Evolutionary conservation across 108 stramenopile genomes (phyloP), one percentile per base, ranked within the genome.

Genomic region (Cyclotella distinguenda): DNA sequence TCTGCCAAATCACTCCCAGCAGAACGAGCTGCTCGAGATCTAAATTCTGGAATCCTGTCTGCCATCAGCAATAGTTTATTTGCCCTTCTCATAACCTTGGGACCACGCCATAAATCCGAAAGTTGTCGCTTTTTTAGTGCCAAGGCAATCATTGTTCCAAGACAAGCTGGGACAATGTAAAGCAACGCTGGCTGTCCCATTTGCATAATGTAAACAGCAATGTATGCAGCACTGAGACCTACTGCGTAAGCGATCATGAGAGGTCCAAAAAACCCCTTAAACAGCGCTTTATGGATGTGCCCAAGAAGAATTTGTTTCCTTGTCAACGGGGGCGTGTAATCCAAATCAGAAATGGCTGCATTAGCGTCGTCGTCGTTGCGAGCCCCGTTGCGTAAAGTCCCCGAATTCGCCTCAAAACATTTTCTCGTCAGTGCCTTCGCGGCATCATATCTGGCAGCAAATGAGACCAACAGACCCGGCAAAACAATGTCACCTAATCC

Each of bases 401-500:
- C 60, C 0, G n/a, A 44, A 19, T 33, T 66, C 25, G 64, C 27
- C 33, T 25, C 42, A 12, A 72, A 60, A 23, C 65, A 73, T 35
- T 61, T 62, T 28, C 28, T 74, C 18, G 67, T 50, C 15, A 74
- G 23, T 18, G 9, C 30, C 43, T 62, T 78, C 22, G 90, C 85
- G 1, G 87, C 85, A 73, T 88, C 87, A 66, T 65, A 84, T 23
- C 87, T 84, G 23, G 75, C 76, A 18, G 84, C 84, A 51, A 86
- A 85, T 26, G 82, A 74, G 35, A 90, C 62, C 19, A 90, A 59
- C 50, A 90, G 58, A 15, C 88, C 88, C 12, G 88, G 88, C 59
- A 97, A 61, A 32, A 89, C 74, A 65, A 97, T 96, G 66, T 97
- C 97, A 15, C 95, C 95, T 34, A 97, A 52, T 35, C 97, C 97